Conservation (phyloP, 139 green algal genomes). For the Ulvella scutata region DNA sequence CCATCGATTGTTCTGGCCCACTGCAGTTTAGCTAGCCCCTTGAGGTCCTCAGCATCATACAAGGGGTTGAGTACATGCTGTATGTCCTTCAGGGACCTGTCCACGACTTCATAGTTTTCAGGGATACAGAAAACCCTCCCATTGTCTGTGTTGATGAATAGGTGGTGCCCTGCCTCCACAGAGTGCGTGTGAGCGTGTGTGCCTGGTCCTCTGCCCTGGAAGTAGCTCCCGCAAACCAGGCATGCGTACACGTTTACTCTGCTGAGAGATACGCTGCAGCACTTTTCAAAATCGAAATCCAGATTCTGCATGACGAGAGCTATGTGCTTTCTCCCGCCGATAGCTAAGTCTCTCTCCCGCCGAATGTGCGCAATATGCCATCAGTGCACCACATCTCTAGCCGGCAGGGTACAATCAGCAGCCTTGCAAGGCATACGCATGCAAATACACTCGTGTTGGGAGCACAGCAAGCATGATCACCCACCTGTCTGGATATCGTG, state of each 20-base stretch:
- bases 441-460: neutral
- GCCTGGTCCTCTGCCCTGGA: slow-evolving; percentile 72
- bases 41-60: slow-evolving; percentile 36
- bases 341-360: neutral
- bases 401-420: no score
- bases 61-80: slow-evolving; percentile 73
- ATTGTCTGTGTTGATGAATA: slow-evolving; percentile 92
- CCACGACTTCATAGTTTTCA: slow-evolving; percentile 88
- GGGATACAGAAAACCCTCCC: slow-evolving; percentile 88
- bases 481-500: slow-evolving; percentile 72
- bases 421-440: neutral
- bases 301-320: slow-evolving; percentile 45
- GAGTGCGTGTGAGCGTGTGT: slow-evolving; percentile 90
- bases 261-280: slow-evolving; percentile 82
- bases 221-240: slow-evolving; percentile 97
- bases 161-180: slow-evolving; percentile 80
- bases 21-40: slow-evolving; percentile 16
- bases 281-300: slow-evolving; percentile 99
- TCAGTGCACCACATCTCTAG: no score
- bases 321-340: neutral
- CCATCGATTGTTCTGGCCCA: slow-evolving; percentile 88
- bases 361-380: no score
- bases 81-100: slow-evolving; percentile 86
- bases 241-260: slow-evolving; percentile 94
- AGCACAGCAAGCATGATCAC: neutral